Conservation (phyloP, 192 early-diverging fungal genomes). For the Backusella morwellensis region DNA sequence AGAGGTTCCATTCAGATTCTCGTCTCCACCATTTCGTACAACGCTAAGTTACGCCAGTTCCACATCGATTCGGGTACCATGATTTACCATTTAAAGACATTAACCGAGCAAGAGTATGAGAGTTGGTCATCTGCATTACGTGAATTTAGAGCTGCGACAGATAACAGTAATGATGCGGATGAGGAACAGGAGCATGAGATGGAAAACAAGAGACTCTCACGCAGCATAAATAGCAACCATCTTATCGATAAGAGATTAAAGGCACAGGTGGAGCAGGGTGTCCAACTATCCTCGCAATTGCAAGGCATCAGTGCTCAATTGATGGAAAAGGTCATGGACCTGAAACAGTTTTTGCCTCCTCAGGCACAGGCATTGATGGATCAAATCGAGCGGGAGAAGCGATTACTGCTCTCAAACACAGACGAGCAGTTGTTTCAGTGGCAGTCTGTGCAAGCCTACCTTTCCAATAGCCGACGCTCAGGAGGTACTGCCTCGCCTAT, state of each 20-base stretch:
- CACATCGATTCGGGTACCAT: constrained; percentile 86
- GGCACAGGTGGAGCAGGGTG: neutral
- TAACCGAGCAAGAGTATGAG: constrained; percentile 66
- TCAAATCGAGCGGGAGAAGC: neutral
- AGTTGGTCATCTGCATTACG: constrained; percentile 55
- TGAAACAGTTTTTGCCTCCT: neutral
- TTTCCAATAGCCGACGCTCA: neutral
- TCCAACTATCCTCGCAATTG: neutral
- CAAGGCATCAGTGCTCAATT: neutral
- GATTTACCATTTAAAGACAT: constrained; percentile 82
- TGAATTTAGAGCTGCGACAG: neutral
- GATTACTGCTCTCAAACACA: neutral
- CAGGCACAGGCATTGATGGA: neutral
- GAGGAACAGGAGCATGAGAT: neutral
- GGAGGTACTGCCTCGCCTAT: neutral
- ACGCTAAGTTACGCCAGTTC: constrained; percentile 64
- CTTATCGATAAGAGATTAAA: neutral
- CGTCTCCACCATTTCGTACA: constrained; percentile 62
- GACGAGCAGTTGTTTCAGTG: constrained; percentile 7
- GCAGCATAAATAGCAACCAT: neutral
- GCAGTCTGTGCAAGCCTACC: neutral
- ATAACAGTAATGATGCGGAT: neutral
- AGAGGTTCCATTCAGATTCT: constrained; percentile 66
- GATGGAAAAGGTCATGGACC: neutral
- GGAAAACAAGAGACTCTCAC: neutral